A percentile compares a stretch with the other conserved stretches of the same genome.
These are phyloP conservation scores for Pichia cactophila DNA, from an alignment of 1,139 yeast species.

Conservation along the genomic window DNA sequence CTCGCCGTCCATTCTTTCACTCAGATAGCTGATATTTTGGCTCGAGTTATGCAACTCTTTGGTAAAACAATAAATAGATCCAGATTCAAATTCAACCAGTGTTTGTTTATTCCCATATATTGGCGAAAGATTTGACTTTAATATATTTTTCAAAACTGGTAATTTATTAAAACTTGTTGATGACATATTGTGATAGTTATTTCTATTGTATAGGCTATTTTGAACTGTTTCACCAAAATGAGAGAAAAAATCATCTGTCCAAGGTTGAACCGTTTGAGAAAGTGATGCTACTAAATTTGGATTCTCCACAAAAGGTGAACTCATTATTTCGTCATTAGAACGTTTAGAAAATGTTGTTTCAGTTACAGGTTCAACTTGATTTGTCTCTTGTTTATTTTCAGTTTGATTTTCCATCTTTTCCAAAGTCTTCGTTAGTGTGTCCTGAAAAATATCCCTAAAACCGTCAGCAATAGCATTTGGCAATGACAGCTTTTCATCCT, in stretches of 20 bases:
- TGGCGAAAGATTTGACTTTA: slow-evolving; percentile 37
- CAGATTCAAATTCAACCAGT: slow-evolving; percentile 36
- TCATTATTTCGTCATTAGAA: slow-evolving; percentile 24
- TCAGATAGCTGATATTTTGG: slow-evolving; percentile 68
- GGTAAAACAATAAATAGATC: slow-evolving; percentile 48
- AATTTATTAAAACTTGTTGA: slow-evolving; percentile 11
- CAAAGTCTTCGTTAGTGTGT: slow-evolving; percentile 31
- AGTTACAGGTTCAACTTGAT: neutral
- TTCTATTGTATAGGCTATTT: slow-evolving; percentile 24
- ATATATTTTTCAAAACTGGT: slow-evolving; percentile 41
- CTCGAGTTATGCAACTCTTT: slow-evolving; percentile 74
- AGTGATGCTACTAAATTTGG: slow-evolving; percentile 22
- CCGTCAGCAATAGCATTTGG: slow-evolving; percentile 27
- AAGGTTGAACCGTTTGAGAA: slow-evolving; percentile 26
- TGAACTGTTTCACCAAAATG: slow-evolving; percentile 25
- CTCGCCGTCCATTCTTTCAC: slow-evolving; percentile 51
- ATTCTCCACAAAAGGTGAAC: slow-evolving; percentile 44
- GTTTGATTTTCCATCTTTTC: neutral
- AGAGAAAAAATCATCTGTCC: slow-evolving; percentile 26
- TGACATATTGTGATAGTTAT: slow-evolving; percentile 8
- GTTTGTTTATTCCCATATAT: slow-evolving; percentile 36
- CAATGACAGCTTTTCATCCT: neutral
- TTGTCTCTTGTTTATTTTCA: neutral
- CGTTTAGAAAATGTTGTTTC: neutral
- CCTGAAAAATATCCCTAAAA: slow-evolving; percentile 46